Evolutionary conservation across 257 asterid genomes (phyloP).

Genomic region (Nicotiana undulata): DNA sequence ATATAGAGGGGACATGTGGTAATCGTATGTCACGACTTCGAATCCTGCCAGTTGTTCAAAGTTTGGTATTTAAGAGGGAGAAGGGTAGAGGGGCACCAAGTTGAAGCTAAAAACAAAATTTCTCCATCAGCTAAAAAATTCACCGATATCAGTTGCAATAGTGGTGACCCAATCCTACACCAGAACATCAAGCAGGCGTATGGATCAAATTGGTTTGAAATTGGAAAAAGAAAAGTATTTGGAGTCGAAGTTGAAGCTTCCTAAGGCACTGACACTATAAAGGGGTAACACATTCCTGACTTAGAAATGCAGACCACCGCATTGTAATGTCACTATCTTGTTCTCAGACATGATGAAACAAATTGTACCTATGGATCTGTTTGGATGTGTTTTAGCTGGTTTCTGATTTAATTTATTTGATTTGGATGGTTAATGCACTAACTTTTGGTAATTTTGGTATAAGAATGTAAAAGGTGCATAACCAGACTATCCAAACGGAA

Average conservation of each 20-base stretch:
- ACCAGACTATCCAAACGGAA: not conserved
- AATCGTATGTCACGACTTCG: too few relatives aligned
- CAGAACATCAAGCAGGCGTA: not conserved
- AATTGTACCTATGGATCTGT: not conserved
- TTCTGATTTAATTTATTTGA: not conserved
- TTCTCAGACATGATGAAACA: not conserved
- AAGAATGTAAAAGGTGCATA: not conserved
- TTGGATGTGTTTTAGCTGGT: not conserved
- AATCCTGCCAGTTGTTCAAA: too few relatives aligned
- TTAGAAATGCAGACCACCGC: not conserved
- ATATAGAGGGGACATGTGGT: too few relatives aligned
- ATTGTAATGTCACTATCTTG: not conserved
- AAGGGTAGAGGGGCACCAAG: not conserved
- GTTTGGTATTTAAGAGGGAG: too few relatives aligned
- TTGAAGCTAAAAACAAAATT: not conserved
- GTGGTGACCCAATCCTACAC: not conserved
- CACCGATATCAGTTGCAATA: not conserved
- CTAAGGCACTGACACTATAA: not conserved
- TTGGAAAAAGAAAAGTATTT: not conserved
- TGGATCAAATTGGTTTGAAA: not conserved
- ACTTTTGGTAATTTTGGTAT: not conserved
- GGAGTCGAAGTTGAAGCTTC: not conserved
- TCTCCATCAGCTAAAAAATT: not conserved
- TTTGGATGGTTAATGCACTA: not conserved
- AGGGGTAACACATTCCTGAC: not conserved